A percentile compares a stretch with the other conserved stretches of the same genome.
Evolutionary conservation across 371 early-diverging fungal genomes (phyloP).

Genomic region (Synchytrium microbalum): DNA sequence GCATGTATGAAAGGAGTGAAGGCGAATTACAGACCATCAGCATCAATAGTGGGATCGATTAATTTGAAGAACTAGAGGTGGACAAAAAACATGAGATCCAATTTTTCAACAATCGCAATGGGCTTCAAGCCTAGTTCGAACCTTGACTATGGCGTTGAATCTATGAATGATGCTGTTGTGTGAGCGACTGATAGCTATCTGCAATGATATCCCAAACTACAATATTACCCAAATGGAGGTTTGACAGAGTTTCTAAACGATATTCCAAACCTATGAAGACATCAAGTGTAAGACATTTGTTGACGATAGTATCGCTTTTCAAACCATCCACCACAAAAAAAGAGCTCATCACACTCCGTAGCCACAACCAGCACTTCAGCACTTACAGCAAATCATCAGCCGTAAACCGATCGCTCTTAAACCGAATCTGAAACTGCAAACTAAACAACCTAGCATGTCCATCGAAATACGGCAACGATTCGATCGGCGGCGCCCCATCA

Average conservation of each 20-base stretch:
- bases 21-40: neutral
- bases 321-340: no score
- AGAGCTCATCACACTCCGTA: no score
- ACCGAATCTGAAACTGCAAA: neutral
- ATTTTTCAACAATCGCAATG: no score
- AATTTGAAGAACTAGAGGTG: neutral
- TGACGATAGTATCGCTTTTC: no score
- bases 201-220: no score
- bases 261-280: conserved; percentile 1
- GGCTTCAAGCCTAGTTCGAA: no score
- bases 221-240: neutral
- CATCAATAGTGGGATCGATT: neutral
- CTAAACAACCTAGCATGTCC: neutral
- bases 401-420: neutral
- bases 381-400: neutral
- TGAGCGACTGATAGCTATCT: no score
- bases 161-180: no score
- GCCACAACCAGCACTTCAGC: no score
- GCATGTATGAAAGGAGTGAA: neutral
- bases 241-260: neutral
- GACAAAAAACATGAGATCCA: no score
- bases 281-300: no score
- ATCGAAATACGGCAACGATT: neutral
- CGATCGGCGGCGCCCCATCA: neutral
- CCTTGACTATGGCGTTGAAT: neutral